Conservation (phyloP, 108 stramenopile genomes). For the Cylindrotheca fusiformis region DNA sequence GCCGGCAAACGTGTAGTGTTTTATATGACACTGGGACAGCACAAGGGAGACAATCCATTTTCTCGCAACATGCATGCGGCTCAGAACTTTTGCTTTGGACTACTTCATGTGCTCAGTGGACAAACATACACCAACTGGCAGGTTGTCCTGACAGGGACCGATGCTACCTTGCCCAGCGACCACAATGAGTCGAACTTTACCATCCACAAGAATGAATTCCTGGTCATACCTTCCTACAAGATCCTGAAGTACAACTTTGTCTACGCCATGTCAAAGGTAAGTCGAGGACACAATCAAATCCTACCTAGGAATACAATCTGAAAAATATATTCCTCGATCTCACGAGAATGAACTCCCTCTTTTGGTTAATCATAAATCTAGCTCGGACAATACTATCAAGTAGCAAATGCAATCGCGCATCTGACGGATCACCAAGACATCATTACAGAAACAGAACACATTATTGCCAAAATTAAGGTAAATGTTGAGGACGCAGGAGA, state of each 20-base stretch:
- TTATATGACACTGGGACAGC: slow-evolving; percentile 27
- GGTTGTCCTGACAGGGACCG: slow-evolving; percentile 26
- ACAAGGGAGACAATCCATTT: slow-evolving; percentile 30
- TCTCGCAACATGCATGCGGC: slow-evolving; percentile 18
- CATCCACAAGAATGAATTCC: background rate
- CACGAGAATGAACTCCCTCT: no score
- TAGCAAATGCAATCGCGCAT: slow-evolving; percentile 14
- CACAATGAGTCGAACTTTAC: slow-evolving; percentile 1
- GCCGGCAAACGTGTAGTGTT: background rate
- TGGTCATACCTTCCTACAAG: slow-evolving; percentile 21
- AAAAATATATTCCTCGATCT: no score
- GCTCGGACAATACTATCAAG: slow-evolving; percentile 17
- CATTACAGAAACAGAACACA: slow-evolving; percentile 1
- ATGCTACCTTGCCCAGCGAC: slow-evolving; percentile 21
- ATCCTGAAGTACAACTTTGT: slow-evolving; percentile 14
- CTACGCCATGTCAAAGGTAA: slow-evolving; percentile 26
- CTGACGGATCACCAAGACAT: background rate
- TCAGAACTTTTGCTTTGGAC: slow-evolving; percentile 14
- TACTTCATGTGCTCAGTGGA: background rate
- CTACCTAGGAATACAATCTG: background rate
- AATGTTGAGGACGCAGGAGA: slow-evolving; percentile 13
- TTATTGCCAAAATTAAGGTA: slow-evolving; percentile 12
- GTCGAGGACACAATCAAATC: no score
- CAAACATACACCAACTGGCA: background rate
- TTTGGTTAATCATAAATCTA: no score